These are phyloP conservation scores for Ogataea glucozyma DNA, from an alignment of 805 yeast species.

Conservation along the genomic window DNA sequence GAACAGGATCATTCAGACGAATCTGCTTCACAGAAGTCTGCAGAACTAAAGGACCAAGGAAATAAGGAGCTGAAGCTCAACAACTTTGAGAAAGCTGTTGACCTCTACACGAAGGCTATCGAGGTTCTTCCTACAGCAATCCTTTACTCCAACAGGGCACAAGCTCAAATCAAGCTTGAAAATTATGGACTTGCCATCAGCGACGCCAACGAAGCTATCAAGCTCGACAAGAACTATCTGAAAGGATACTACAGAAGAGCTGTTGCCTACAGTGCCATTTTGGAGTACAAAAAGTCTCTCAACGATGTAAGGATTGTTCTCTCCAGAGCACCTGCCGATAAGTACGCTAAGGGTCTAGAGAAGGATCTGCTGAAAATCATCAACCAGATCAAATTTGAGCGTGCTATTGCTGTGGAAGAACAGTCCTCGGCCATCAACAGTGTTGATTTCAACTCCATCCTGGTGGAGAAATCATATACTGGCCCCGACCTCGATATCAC, in stretches of 20 bases:
- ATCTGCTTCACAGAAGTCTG: slow-evolving; percentile 29
- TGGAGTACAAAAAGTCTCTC: slow-evolving; percentile 74
- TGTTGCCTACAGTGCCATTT: slow-evolving; percentile 70
- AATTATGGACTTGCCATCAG: slow-evolving; percentile 80
- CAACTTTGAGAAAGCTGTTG: slow-evolving; percentile 63
- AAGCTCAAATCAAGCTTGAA: slow-evolving; percentile 83
- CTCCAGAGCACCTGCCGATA: slow-evolving; percentile 64
- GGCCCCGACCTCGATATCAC: slow-evolving; percentile 56
- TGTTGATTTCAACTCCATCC: slow-evolving; percentile 48
- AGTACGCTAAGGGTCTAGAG: slow-evolving; percentile 60
- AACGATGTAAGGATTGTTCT: slow-evolving; percentile 67
- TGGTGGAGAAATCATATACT: slow-evolving; percentile 54
- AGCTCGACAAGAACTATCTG: slow-evolving; percentile 61
- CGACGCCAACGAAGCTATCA: slow-evolving; percentile 76
- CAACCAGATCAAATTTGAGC: slow-evolving; percentile 76
- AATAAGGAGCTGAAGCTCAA: slow-evolving; percentile 70
- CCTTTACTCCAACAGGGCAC: slow-evolving; percentile 84
- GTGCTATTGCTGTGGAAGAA: slow-evolving; percentile 79
- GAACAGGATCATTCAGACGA: slow-evolving; percentile 1
- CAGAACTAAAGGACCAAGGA: slow-evolving; percentile 65
- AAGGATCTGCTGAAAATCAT: slow-evolving; percentile 65
- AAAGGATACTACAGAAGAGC: slow-evolving; percentile 91
- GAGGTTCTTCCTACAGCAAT: slow-evolving; percentile 62
- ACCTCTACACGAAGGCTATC: slow-evolving; percentile 72
- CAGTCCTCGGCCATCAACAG: slow-evolving; percentile 47